Evolutionary conservation across 164 flowering plant genomes (phyloP).

Genomic region (Chimonanthus salicifolius): DNA sequence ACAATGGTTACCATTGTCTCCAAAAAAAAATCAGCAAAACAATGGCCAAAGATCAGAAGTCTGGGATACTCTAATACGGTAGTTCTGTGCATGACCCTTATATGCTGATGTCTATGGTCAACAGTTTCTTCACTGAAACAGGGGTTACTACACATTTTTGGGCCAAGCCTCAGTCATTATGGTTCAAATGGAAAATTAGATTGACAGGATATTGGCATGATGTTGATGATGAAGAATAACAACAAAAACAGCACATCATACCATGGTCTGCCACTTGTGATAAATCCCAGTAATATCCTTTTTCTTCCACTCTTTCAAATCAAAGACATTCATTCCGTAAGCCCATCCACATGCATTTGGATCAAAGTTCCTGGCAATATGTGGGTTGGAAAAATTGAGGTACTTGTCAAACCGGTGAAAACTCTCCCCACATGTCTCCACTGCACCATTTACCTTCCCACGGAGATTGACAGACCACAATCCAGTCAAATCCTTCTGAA

Average conservation of each 20-base stretch:
- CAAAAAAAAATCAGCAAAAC: too few species aligned
- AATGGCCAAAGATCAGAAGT: too few species aligned
- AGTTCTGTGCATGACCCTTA: too few species aligned
- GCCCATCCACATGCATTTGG: constrained; percentile 99
- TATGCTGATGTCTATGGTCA: neutral
- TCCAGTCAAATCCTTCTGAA: constrained; percentile 88
- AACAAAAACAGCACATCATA: constrained; percentile 21
- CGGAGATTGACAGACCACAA: constrained; percentile 86
- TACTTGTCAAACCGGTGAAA: constrained; percentile 98
- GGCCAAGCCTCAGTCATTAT: neutral
- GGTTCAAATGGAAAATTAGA: too few species aligned
- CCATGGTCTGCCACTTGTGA: constrained; percentile 99
- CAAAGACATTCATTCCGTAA: constrained; percentile 96
- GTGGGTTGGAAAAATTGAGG: constrained; percentile 89
- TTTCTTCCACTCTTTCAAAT: constrained; percentile 90
- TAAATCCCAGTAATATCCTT: constrained; percentile 97
- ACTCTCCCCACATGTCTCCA: constrained; percentile 98
- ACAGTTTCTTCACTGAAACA: neutral
- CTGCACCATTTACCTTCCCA: constrained; percentile 98
- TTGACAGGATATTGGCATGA: neutral
- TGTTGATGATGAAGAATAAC: too few species aligned
- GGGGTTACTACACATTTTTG: neutral
- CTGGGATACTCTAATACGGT: too few species aligned
- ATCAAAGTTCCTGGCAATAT: constrained; percentile 76
- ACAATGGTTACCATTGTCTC: too few species aligned